Base-by-base conservation (phyloP, 768 basidiomycete genomes). In the Xerocomus spinulosus region DNA sequence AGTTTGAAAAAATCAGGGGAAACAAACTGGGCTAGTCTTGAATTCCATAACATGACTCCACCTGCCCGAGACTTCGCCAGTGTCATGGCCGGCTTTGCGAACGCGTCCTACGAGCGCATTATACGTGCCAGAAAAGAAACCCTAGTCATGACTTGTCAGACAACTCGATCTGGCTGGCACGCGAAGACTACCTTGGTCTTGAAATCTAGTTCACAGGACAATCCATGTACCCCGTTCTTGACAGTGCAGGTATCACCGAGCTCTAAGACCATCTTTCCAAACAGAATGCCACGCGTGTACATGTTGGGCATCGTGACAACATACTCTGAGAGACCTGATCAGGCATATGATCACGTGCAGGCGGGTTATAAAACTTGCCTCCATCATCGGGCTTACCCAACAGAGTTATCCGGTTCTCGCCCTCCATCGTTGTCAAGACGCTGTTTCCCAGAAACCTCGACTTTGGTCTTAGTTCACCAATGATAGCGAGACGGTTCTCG, bases 221-320 rank as follows among this genome's bases (percentile, higher is more conserved):
- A 65, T 17, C 81, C 82, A 36, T 81, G 80, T 58, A 81, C 82
- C 59, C 88, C 84, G 70, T 92, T 93, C 72, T 81, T 83, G 48
- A 92, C 91, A 8, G 73, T 78, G 57, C 91, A 92, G 28, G 81
- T 79, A 68, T 98, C 96, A 5, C 95, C 94, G 18, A 99, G 75
- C 70, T 99, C 96, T 44, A 95, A 74, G 23, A 97, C 86, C 93
- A 99, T 95, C 76, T 89, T 91, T 9, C 87, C 88, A 67, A 88
- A 92, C 35, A 91, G 69, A 55, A 91, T 89, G 8, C 90, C 90
- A 30, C 89, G 78, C 39, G 87, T 89, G 62, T 91, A 95, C 87
- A 97, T 96, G 73, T 97, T 98, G 25, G 96, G 96, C 94, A 99
- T 96, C 49, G 89, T 84, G 56, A 92, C 82, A 49, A 86, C 77